These are phyloP conservation scores for Fonsecaea pedrosoi DNA, from an alignment of 2,329 filamentous ascomycete species.

Conservation along the genomic window DNA sequence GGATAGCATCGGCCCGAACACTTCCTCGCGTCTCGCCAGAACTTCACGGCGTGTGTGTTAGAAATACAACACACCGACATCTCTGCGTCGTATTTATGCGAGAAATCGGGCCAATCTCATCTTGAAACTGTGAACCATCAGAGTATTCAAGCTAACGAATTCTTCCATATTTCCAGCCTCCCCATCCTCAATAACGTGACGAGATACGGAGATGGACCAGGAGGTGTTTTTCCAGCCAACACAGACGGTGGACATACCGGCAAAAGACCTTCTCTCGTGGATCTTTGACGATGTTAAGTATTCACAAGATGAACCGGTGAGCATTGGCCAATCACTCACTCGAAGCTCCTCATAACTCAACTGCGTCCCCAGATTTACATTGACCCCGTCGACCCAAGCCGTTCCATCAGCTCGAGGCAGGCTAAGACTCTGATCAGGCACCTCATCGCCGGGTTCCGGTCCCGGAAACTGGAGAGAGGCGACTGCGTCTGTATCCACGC, in stretches of 20 bases:
- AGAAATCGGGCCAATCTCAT: too few species aligned
- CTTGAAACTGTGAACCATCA: too few species aligned
- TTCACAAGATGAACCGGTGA: slow-evolving; percentile 57
- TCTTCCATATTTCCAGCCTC: not conserved
- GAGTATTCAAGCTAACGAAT: not conserved
- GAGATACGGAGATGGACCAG: not conserved
- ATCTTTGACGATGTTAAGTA: slow-evolving; percentile 59
- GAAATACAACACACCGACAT: too few species aligned
- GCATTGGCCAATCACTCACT: slow-evolving; percentile 16
- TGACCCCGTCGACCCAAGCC: slow-evolving; percentile 54
- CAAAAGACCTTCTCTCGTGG: slow-evolving; percentile 61
- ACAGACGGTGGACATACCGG: slow-evolving; percentile 49
- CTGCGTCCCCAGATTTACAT: slow-evolving; percentile 51
- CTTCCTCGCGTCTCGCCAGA: not conserved
- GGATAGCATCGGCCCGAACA: not conserved
- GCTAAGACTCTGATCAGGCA: slow-evolving; percentile 50
- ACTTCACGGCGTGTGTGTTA: too few species aligned
- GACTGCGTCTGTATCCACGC: slow-evolving; percentile 64
- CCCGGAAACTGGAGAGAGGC: slow-evolving; percentile 46
- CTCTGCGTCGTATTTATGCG: too few species aligned
- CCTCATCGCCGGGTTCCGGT: slow-evolving; percentile 58
- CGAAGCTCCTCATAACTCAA: not conserved
- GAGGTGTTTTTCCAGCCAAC: slow-evolving; percentile 16
- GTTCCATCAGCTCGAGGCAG: slow-evolving; percentile 18
- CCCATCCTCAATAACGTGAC: not conserved